These are phyloP conservation scores for Populus euphratica DNA, from an alignment of 345 rosid species.

Conservation along the genomic window DNA sequence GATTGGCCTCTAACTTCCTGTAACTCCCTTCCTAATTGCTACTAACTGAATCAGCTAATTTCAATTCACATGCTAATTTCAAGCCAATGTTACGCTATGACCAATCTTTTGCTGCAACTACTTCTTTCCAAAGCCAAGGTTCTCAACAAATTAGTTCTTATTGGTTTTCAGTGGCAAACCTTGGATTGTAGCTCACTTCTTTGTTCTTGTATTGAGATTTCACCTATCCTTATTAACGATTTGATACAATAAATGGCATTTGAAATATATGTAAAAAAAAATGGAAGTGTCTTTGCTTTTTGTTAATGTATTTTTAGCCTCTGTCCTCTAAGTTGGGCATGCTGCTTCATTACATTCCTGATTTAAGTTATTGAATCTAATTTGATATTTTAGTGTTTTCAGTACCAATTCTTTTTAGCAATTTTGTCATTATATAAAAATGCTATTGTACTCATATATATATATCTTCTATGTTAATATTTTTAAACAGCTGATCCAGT, in stretches of 20 bases:
- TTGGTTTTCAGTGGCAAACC: neutral
- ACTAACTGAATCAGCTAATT: too few relatives aligned
- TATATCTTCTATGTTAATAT: slow-evolving; percentile 11
- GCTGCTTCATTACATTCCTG: neutral
- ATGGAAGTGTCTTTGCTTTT: too few relatives aligned
- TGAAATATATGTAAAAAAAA: too few relatives aligned
- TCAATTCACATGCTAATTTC: too few relatives aligned
- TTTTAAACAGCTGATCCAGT: slow-evolving; percentile 74
- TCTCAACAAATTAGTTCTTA: neutral
- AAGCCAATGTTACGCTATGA: too few relatives aligned
- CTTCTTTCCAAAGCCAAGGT: too few relatives aligned
- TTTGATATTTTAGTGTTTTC: neutral
- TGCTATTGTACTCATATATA: neutral
- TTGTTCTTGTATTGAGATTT: neutral
- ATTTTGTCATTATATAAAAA: neutral
- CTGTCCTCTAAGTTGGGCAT: neutral
- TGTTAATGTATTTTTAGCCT: neutral
- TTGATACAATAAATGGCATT: neutral
- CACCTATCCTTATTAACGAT: neutral
- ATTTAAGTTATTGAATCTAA: slow-evolving; percentile 3
- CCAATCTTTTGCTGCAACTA: too few relatives aligned
- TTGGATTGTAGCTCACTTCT: neutral
- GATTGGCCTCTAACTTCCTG: too few relatives aligned
- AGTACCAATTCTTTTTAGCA: neutral
- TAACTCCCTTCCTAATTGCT: too few relatives aligned